Percentiles rank a stretch among this genome's conserved stretches.
Conservation (phyloP, 1,139 yeast genomes). For the Zygosaccharomyces sapae region DNA sequence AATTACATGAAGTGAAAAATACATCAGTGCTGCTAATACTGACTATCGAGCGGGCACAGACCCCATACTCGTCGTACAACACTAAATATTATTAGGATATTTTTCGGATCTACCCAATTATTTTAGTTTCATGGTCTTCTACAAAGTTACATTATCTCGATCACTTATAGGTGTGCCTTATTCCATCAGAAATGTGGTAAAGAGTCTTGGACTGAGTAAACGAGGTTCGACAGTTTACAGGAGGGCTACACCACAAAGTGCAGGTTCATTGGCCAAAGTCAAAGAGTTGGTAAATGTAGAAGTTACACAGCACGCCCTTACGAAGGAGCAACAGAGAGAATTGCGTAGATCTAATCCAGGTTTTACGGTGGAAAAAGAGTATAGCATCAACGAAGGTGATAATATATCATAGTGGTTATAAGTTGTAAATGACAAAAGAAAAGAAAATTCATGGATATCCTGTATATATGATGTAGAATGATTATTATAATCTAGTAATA, state of each 20-base stretch:
- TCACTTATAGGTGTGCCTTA: slow-evolving; percentile 86
- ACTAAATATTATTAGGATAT: no score
- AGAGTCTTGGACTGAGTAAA: slow-evolving; percentile 69
- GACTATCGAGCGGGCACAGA: no score
- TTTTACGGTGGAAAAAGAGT: slow-evolving; percentile 42
- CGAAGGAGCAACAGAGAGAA: slow-evolving; percentile 47
- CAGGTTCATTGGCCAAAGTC: slow-evolving; percentile 77
- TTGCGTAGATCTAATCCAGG: slow-evolving; percentile 62
- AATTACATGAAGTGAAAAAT: slow-evolving; percentile 59
- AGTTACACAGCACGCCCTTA: slow-evolving; percentile 52
- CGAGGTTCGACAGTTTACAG: slow-evolving; percentile 75
- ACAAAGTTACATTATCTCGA: slow-evolving; percentile 70
- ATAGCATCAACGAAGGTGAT: no score
- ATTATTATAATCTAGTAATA: no score
- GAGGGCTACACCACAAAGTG: slow-evolving; percentile 69
- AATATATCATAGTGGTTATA: no score
- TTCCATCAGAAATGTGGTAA: slow-evolving; percentile 57
- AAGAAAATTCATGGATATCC: neutral
- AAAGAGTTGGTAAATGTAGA: slow-evolving; percentile 90
- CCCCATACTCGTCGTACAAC: no score
- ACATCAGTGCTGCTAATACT: neutral
- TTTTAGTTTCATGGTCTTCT: slow-evolving; percentile 37
- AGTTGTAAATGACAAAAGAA: no score
- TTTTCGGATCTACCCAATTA: neutral
- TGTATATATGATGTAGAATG: neutral